phyloP scores from a whole-genome alignment of 352 stramenopile species.

The Phytophthora litchii region DNA sequence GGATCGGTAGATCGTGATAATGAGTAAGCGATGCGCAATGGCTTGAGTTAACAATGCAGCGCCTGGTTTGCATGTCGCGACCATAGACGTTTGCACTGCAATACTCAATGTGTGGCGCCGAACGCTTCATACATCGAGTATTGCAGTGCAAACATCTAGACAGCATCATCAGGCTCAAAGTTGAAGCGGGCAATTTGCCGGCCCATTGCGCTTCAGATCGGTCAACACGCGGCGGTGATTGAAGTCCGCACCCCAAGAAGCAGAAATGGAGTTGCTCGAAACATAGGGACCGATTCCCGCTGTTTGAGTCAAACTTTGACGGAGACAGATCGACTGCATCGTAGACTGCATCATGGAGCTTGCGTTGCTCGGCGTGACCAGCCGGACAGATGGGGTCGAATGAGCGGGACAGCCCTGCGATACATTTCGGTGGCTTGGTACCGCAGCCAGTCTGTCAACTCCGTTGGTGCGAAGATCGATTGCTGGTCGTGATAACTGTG shows the following conservation, averaged over 20 bases:
- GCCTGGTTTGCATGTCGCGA: neutral
- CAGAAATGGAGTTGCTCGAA: neutral
- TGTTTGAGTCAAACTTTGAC: neutral
- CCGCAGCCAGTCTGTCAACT: neutral
- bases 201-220: slow-evolving; percentile 12
- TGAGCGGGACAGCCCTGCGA: neutral
- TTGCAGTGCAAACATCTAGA: too few relatives aligned
- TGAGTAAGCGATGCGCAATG: slow-evolving; percentile 2
- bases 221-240: slow-evolving; percentile 21
- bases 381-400: neutral
- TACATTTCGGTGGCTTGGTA: neutral
- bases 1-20: slow-evolving; percentile 15
- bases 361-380: neutral
- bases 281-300: neutral
- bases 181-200: slow-evolving; percentile 8
- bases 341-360: neutral
- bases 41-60: neutral
- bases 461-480: neutral
- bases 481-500: neutral
- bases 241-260: slow-evolving; percentile 3
- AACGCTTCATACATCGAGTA: neutral
- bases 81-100: neutral
- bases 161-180: slow-evolving; percentile 15
- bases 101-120: slow-evolving; percentile 4
- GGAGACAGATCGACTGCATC: neutral